A percentile compares a stretch with the other conserved stretches of the same genome.
Conservation (phyloP, 1,139 yeast species). For the Lodderomyces theae region DNA sequence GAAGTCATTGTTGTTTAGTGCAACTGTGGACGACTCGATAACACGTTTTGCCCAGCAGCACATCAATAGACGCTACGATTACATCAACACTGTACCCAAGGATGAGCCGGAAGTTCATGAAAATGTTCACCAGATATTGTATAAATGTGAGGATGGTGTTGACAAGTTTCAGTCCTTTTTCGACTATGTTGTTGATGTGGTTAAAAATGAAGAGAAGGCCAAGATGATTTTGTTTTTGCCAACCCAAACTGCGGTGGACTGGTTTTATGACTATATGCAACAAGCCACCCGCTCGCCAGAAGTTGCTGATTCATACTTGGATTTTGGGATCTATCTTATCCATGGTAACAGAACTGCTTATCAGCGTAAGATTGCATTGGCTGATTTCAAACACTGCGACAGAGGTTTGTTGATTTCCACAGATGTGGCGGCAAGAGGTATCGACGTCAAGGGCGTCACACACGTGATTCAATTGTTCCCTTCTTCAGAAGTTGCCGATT, state of each 20-base stretch:
- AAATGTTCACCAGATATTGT: slow-evolving; percentile 66
- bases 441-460: slow-evolving; percentile 85
- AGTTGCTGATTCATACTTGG: background rate
- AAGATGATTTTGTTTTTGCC: slow-evolving; percentile 84
- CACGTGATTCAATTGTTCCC: slow-evolving; percentile 79
- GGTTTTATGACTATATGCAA: slow-evolving; percentile 17
- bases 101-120: slow-evolving; percentile 80
- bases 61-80: slow-evolving; percentile 61
- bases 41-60: slow-evolving; percentile 61
- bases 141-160: slow-evolving; percentile 45
- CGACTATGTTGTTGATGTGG: slow-evolving; percentile 39
- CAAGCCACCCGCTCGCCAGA: background rate
- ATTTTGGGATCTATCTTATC: slow-evolving; percentile 7
- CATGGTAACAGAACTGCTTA: slow-evolving; percentile 50
- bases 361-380: slow-evolving; percentile 23
- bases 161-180: slow-evolving; percentile 55
- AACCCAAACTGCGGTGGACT: slow-evolving; percentile 68
- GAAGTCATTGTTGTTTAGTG: slow-evolving; percentile 79
- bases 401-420: slow-evolving; percentile 73
- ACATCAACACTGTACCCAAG: slow-evolving; percentile 72
- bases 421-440: slow-evolving; percentile 95
- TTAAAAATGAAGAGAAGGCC: slow-evolving; percentile 33
- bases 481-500: slow-evolving; percentile 72
- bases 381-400: slow-evolving; percentile 47
- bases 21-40: slow-evolving; percentile 76